These are phyloP conservation scores for Lactarius hatsudake DNA, from an alignment of 768 basidiomycete genomes.

Conservation along the genomic window DNA sequence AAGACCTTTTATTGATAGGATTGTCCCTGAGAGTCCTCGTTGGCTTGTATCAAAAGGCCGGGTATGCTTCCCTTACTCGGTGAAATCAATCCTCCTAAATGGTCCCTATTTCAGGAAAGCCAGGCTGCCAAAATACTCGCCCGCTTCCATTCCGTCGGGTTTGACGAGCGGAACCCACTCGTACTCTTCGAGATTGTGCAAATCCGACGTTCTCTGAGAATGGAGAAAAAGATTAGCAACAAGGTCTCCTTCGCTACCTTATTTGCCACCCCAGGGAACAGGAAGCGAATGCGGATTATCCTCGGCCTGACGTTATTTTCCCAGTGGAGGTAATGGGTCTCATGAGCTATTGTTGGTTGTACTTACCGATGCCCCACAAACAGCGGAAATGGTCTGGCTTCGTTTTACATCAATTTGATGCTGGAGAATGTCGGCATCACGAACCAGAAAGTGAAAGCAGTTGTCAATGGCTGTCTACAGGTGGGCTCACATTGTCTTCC, in stretches of 20 bases:
- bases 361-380: not conserved
- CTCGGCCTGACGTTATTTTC: constrained; percentile 66
- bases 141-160: constrained; percentile 68
- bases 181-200: constrained; percentile 54
- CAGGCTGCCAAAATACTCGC: constrained; percentile 60
- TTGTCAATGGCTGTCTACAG: constrained; percentile 63
- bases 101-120: constrained; percentile 41
- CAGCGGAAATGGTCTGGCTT: constrained; percentile 67
- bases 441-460: constrained; percentile 49
- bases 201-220: constrained; percentile 62
- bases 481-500: constrained; percentile 31
- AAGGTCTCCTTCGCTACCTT: constrained; percentile 51
- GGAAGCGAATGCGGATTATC: constrained; percentile 64
- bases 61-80: constrained; percentile 35
- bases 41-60: constrained; percentile 61
- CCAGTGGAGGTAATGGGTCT: constrained; percentile 61
- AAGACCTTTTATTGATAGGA: constrained; percentile 38
- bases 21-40: constrained; percentile 66
- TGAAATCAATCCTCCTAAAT: not conserved
- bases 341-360: not conserved
- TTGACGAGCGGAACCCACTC: constrained; percentile 58
- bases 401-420: constrained; percentile 71
- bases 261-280: constrained; percentile 63
- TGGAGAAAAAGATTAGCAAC: constrained; percentile 55
- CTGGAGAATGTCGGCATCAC: constrained; percentile 63